phyloP scores from a whole-genome alignment of 2,329 filamentous ascomycete species.

The Aureobasidium uvarum region DNA sequence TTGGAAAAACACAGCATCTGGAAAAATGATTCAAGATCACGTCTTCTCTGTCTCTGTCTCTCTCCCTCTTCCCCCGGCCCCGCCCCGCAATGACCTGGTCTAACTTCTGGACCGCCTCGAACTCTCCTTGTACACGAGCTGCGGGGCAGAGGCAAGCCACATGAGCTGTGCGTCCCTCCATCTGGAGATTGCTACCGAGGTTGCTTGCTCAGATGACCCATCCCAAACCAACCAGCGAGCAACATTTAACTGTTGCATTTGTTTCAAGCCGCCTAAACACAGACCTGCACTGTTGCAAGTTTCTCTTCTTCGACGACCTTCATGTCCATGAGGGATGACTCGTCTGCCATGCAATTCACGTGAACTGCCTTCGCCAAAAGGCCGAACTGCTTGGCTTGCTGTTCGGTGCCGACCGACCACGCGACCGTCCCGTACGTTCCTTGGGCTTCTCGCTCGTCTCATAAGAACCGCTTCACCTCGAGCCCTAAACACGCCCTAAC shows the following conservation, averaged over 20 bases:
- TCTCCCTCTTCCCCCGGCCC: conserved; percentile 12
- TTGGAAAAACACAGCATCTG: conserved; percentile 3
- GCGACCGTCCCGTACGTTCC: background rate
- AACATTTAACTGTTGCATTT: background rate
- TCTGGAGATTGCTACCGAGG: conserved; percentile 24
- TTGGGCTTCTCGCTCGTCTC: too few species aligned
- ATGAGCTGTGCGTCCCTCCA: conserved; percentile 24
- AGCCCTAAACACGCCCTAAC: conserved; percentile 9
- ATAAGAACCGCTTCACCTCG: background rate
- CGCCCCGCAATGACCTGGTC: conserved; percentile 22
- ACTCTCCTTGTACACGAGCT: conserved; percentile 22
- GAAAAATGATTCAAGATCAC: conserved; percentile 9
- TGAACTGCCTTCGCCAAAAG: background rate
- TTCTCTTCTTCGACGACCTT: background rate
- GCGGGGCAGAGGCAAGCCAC: conserved; percentile 25
- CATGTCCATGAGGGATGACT: background rate
- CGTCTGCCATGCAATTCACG: background rate
- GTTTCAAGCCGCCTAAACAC: background rate
- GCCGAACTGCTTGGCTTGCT: background rate
- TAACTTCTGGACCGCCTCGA: conserved; percentile 21
- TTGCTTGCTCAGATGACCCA: conserved; percentile 13
- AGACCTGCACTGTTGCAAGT: background rate
- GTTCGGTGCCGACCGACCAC: background rate
- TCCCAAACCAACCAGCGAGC: background rate
- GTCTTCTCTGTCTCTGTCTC: background rate